These are phyloP conservation scores for Saccharomycopsis selenospora DNA, from an alignment of 805 yeast species.

Conservation along the genomic window DNA sequence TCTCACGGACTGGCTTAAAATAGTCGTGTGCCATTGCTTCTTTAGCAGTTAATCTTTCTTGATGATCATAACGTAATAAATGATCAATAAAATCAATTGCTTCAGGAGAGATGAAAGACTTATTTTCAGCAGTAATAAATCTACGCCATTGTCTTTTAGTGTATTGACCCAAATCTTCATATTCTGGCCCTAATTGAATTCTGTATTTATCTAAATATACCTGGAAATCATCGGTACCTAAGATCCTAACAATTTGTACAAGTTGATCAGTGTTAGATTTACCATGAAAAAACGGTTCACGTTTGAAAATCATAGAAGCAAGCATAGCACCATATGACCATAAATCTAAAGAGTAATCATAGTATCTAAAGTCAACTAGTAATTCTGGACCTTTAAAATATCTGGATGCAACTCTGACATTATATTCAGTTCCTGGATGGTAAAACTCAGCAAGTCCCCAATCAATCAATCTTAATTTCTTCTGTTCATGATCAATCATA, in stretches of 20 bases:
- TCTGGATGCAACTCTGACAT: conserved; percentile 86
- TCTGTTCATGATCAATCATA: conserved; percentile 74
- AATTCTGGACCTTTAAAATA: conserved; percentile 91
- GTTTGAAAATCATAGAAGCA: conserved; percentile 80
- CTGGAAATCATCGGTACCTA: conserved; percentile 74
- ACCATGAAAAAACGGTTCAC: conserved; percentile 91
- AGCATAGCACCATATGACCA: conserved; percentile 93
- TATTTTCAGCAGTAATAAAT: conserved; percentile 50
- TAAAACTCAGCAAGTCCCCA: conserved; percentile 96
- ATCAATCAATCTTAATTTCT: conserved; percentile 68
- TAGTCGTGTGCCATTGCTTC: conserved; percentile 80
- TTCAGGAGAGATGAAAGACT: conserved; percentile 44
- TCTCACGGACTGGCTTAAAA: conserved; percentile 34
- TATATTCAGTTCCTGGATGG: conserved; percentile 83
- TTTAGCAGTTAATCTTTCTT: conserved; percentile 76
- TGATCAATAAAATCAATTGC: conserved; percentile 66
- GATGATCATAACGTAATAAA: conserved; percentile 76
- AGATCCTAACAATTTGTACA: conserved; percentile 80
- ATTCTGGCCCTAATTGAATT: conserved; percentile 64
- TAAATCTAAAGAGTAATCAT: conserved; percentile 81
- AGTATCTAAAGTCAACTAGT: conserved; percentile 70
- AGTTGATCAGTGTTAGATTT: conserved; percentile 86
- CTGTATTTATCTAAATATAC: conserved; percentile 62
- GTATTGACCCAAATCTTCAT: conserved; percentile 64
- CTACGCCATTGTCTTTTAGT: conserved; percentile 61